These are phyloP conservation scores for Pisolithus sp. DNA, from an alignment of 768 basidiomycete species.

Conservation along the genomic window DNA sequence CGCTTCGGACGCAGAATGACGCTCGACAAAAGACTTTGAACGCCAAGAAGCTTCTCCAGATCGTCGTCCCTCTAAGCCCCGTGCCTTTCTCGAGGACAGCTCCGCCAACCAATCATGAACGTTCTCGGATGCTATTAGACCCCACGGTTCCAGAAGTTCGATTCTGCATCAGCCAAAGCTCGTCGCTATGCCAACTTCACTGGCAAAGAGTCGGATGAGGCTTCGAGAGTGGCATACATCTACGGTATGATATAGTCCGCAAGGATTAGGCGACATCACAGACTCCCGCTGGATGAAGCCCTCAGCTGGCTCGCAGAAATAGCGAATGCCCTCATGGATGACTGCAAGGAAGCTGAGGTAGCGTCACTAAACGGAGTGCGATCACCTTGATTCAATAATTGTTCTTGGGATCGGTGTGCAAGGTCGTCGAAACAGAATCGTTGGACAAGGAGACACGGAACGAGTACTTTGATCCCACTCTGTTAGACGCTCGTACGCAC, in stretches of 20 bases:
- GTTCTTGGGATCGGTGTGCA: conserved; percentile 47
- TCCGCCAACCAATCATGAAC: conserved; percentile 46
- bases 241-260: conserved; percentile 69
- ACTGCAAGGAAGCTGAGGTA: conserved; percentile 36
- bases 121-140: conserved; percentile 79
- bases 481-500: conserved; percentile 49
- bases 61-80: conserved; percentile 65
- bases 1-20: conserved; percentile 27
- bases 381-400: conserved; percentile 39
- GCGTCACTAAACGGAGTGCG: conserved; percentile 15
- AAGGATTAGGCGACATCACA: conserved; percentile 51
- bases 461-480: conserved; percentile 56
- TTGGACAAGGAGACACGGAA: conserved; percentile 30
- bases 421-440: conserved; percentile 38
- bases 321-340: conserved; percentile 44
- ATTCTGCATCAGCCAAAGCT: conserved; percentile 55
- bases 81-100: conserved; percentile 53
- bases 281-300: conserved; percentile 44
- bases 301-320: conserved; percentile 64
- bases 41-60: too few species aligned
- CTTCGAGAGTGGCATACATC: conserved; percentile 64
- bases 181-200: conserved; percentile 61
- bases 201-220: conserved; percentile 45
- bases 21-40: conserved; percentile 34
- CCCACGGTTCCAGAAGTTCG: conserved; percentile 42